Percentiles rank a stretch among this genome's conserved stretches.
Evolutionary conservation across 371 early-diverging fungal species (phyloP).

Genomic region (Mycotypha africana): DNA sequence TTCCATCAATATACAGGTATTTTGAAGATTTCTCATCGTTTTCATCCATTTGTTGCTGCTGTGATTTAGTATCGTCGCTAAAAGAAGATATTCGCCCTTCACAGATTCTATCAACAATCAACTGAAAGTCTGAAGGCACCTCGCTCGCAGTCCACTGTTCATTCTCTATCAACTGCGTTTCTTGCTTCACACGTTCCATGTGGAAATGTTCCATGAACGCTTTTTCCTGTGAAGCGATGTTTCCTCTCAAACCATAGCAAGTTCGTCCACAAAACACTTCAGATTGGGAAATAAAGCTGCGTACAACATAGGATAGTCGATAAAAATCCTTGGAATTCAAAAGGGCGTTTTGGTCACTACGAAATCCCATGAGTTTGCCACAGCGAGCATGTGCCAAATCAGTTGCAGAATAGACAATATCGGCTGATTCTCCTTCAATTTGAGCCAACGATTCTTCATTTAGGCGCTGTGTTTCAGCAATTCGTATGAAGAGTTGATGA

Average conservation of each 20-base stretch:
- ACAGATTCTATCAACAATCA: conserved; percentile 72
- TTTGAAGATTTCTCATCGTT: conserved; percentile 26
- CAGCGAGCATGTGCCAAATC: conserved; percentile 85
- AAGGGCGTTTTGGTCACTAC: conserved; percentile 85
- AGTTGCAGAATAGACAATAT: conserved; percentile 66
- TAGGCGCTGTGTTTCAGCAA: conserved; percentile 33
- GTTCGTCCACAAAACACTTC: conserved; percentile 75
- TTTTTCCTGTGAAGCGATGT: conserved; percentile 78
- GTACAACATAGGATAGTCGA: conserved; percentile 66
- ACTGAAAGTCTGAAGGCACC: conserved; percentile 89
- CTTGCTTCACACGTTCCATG: conserved; percentile 82
- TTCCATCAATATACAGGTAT: conserved; percentile 50
- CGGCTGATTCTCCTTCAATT: conserved; percentile 46
- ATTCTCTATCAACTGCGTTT: conserved; percentile 83
- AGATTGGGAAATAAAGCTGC: conserved; percentile 72
- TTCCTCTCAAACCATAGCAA: conserved; percentile 82
- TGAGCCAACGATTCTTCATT: conserved; percentile 1
- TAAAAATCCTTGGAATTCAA: conserved; percentile 85
- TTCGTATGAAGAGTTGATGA: conserved; percentile 46
- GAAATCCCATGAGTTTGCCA: conserved; percentile 78
- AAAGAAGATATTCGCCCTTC: conserved; percentile 27
- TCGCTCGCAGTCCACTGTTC: conserved; percentile 93
- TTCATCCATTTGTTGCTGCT: conserved; percentile 5
- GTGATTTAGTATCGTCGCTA: conserved; percentile 1
- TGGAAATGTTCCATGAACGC: conserved; percentile 87